Conservation (phyloP, 805 yeast species). For the Metschnikowia gelsemii region DNA sequence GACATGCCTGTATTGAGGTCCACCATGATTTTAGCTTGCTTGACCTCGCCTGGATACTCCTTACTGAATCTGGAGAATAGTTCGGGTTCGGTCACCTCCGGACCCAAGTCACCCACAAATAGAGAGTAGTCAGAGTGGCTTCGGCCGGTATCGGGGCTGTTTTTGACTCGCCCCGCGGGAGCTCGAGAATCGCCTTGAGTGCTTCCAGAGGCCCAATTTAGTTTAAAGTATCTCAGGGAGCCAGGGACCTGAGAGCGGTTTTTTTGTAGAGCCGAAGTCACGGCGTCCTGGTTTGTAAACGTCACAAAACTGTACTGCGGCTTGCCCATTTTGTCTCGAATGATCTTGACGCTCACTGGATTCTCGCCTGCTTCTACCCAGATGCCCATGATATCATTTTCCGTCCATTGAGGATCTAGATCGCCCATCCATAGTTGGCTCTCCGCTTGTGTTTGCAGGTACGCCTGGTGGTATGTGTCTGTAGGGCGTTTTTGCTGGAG, state of each 20-base stretch:
- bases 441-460: conserved; percentile 19
- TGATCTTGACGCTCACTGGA: conserved; percentile 60
- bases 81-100: conserved; percentile 66
- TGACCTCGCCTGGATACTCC: conserved; percentile 64
- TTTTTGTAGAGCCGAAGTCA: conserved; percentile 61
- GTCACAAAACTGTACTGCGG: conserved; percentile 73
- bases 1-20: conserved; percentile 70
- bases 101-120: conserved; percentile 82
- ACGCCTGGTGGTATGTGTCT: conserved; percentile 18
- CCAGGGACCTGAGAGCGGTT: conserved; percentile 73
- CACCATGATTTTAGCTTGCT: conserved; percentile 73
- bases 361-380: conserved; percentile 73
- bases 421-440: conserved; percentile 85
- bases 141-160: conserved; percentile 2
- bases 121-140: conserved; percentile 54
- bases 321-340: conserved; percentile 56
- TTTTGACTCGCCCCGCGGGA: background rate
- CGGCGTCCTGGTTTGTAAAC: conserved; percentile 59
- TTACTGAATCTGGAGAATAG: conserved; percentile 65
- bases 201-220: conserved; percentile 79
- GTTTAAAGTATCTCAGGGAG: conserved; percentile 53
- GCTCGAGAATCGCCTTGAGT: conserved; percentile 13
- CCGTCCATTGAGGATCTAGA: conserved; percentile 82
- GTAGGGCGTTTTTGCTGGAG: conserved; percentile 8
- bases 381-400: conserved; percentile 57